Percentiles rank a stretch among this genome's conserved stretches.
Evolutionary conservation across 306 rosid genomes (phyloP).

Genomic region (Benincasa hispida): DNA sequence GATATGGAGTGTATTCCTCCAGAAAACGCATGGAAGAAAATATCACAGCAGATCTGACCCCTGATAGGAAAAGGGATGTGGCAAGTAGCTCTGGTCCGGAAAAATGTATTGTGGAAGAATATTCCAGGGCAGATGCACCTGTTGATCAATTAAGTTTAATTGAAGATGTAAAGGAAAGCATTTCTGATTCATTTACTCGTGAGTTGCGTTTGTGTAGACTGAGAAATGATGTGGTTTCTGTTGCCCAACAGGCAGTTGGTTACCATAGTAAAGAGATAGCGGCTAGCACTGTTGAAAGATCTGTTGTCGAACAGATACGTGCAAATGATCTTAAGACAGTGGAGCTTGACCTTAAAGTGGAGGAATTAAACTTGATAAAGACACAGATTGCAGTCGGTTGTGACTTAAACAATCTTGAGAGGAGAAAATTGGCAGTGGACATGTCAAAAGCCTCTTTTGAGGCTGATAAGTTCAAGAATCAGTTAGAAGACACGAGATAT

Average conservation of each 20-base stretch:
- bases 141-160: slow-evolving; percentile 15
- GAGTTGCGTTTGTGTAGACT: slow-evolving; percentile 31
- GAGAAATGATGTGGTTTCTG: slow-evolving; percentile 29
- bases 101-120: slow-evolving; percentile 19
- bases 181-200: slow-evolving; percentile 19
- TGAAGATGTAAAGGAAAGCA: slow-evolving; percentile 26
- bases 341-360: slow-evolving; percentile 46
- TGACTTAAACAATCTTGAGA: slow-evolving; percentile 46
- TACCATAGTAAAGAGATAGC: slow-evolving; percentile 17
- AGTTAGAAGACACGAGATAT: slow-evolving; percentile 56
- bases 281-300: slow-evolving; percentile 30
- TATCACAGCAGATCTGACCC: slow-evolving; percentile 16
- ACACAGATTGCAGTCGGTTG: slow-evolving; percentile 31
- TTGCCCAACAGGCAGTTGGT: slow-evolving; percentile 22
- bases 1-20: slow-evolving; percentile 14
- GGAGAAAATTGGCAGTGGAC: slow-evolving; percentile 58
- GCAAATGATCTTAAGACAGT: slow-evolving; percentile 56
- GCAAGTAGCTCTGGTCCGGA: slow-evolving; percentile 18
- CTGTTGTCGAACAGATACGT: slow-evolving; percentile 52
- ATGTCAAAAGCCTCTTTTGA: slow-evolving; percentile 55
- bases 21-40: slow-evolving; percentile 14
- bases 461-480: slow-evolving; percentile 64
- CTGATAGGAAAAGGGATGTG: slow-evolving; percentile 15
- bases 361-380: slow-evolving; percentile 37
- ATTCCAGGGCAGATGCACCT: not conserved